A percentile compares a stretch with the other conserved stretches of the same genome.
These are phyloP conservation scores for Colletotrichum scovillei DNA, from an alignment of 2,329 filamentous ascomycete species.

Conservation along the genomic window DNA sequence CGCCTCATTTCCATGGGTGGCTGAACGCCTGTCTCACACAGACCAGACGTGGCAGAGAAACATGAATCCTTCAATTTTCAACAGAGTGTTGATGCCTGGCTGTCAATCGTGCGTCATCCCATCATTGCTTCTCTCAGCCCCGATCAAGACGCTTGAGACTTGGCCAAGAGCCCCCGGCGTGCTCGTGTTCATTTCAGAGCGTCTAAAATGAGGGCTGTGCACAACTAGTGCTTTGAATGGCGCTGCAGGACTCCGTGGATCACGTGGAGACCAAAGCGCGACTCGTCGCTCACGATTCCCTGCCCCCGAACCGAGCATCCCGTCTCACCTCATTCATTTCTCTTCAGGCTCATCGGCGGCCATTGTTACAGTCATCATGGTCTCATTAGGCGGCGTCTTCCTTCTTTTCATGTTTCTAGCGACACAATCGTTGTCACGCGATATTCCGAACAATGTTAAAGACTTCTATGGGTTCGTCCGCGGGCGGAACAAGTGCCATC, in stretches of 20 bases:
- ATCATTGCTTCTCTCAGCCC: conserved; percentile 8
- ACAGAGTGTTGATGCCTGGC: neutral
- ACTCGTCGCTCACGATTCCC: neutral
- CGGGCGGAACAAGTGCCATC: conserved; percentile 49
- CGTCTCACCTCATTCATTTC: conserved; percentile 22
- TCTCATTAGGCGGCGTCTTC: neutral
- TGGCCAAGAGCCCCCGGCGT: conserved; percentile 16
- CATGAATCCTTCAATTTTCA: neutral
- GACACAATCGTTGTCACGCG: conserved; percentile 37
- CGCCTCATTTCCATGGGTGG: neutral
- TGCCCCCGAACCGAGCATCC: neutral
- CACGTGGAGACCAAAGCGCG: conserved; percentile 27
- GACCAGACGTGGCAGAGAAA: neutral
- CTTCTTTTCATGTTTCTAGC: neutral
- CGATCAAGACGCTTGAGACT: neutral
- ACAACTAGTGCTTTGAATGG: conserved; percentile 3
- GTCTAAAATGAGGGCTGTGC: conserved; percentile 19
- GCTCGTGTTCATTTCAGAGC: conserved; percentile 16
- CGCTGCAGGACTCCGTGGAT: neutral
- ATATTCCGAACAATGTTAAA: conserved; percentile 54
- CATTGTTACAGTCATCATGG: neutral
- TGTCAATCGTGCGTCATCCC: neutral
- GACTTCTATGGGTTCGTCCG: conserved; percentile 54
- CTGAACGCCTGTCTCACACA: neutral
- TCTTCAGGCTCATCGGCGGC: neutral